These are phyloP conservation scores for Astrocystis sublimbata DNA, from an alignment of 495 filamentous ascomycete genomes.

Conservation along the genomic window DNA sequence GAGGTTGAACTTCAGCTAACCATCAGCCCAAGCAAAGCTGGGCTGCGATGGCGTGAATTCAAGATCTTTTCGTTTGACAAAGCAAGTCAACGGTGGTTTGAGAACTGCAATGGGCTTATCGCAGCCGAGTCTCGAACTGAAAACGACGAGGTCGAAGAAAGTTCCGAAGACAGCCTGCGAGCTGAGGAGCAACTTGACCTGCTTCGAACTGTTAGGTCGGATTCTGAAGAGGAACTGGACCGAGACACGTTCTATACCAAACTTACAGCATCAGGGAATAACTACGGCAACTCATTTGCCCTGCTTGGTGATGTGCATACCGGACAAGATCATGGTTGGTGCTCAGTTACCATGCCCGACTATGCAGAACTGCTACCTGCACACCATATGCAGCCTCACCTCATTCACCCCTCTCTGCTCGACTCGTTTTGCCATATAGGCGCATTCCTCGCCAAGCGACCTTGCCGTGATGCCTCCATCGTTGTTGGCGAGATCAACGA, in stretches of 20 bases:
- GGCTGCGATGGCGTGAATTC: conserved; percentile 14
- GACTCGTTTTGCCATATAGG: conserved; percentile 5
- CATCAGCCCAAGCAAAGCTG: conserved; percentile 10
- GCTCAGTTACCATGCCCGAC: conserved; percentile 23
- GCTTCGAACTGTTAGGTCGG: conserved; percentile 7
- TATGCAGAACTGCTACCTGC: conserved; percentile 16
- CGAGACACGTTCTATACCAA: conserved; percentile 22
- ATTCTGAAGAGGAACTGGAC: conserved; percentile 4
- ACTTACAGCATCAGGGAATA: conserved; percentile 22
- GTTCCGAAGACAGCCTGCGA: neutral
- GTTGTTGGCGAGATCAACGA: conserved; percentile 4
- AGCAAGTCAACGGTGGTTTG: conserved; percentile 11
- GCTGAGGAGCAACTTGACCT: conserved; percentile 7
- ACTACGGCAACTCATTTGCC: conserved; percentile 28
- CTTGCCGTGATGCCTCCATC: conserved; percentile 5
- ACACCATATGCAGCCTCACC: conserved; percentile 5
- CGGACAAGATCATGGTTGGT: conserved; percentile 7
- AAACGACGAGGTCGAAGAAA: conserved; percentile 11
- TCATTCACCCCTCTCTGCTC: conserved; percentile 1
- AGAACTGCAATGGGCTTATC: conserved; percentile 20
- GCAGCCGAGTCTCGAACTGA: conserved; percentile 1
- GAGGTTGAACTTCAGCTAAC: conserved; percentile 25
- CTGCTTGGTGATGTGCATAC: conserved; percentile 22
- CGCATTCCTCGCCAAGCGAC: conserved; percentile 1
- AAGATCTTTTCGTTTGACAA: conserved; percentile 11